A percentile compares a stretch with the other conserved stretches of the same genome.
phyloP scores from a whole-genome alignment of 371 early-diverging fungal species.

The Catenaria anguillulae region DNA sequence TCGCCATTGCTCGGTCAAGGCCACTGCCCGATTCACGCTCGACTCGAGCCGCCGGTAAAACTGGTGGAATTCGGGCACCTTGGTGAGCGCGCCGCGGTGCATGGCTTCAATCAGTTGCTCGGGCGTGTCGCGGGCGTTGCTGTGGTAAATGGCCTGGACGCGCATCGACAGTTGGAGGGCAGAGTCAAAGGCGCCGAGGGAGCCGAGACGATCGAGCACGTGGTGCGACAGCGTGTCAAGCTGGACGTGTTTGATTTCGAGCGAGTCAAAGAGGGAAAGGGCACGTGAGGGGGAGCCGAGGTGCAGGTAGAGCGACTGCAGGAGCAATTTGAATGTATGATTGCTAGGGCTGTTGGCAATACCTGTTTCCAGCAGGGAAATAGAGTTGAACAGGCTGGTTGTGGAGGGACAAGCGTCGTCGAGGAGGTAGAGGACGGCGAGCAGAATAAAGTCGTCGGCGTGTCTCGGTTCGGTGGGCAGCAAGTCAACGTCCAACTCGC shows the following conservation, averaged over 20 bases:
- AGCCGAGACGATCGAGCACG: background rate
- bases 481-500: conserved; percentile 6
- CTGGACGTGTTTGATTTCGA: conserved; percentile 27
- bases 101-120: conserved; percentile 29
- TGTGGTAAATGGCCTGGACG: conserved; percentile 14
- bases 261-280: conserved; percentile 11
- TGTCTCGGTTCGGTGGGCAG: conserved; percentile 22
- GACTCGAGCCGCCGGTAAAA: background rate
- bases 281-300: conserved; percentile 17
- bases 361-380: conserved; percentile 22
- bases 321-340: conserved; percentile 23
- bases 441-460: conserved; percentile 26
- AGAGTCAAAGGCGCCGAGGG: background rate
- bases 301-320: conserved; percentile 19
- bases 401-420: too few species aligned
- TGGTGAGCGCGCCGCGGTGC: conserved; percentile 23
- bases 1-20: background rate
- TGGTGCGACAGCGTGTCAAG: conserved; percentile 14
- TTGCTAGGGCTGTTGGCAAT: conserved; percentile 22
- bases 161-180: background rate
- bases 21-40: background rate
- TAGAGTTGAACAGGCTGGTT: conserved; percentile 11
- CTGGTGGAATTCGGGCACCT: conserved; percentile 12
- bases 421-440: conserved; percentile 16
- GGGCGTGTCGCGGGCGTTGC: conserved; percentile 26